These are phyloP conservation scores for Hirschfeldia incana DNA, from an alignment of 345 rosid genomes.

Conservation along the genomic window DNA sequence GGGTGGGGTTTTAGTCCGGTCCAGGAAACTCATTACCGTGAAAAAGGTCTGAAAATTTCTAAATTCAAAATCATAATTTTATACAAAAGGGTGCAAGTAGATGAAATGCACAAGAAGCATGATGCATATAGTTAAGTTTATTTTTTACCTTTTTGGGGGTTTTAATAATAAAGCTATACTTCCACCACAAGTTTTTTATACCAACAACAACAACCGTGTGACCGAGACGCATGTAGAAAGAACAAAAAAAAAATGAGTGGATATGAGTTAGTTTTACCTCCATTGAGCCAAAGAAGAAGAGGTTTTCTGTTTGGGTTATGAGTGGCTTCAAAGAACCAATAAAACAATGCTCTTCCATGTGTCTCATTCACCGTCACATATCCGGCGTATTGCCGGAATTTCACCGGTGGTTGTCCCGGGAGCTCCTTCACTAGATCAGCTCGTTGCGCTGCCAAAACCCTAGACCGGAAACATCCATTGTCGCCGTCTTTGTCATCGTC, in stretches of 20 bases:
- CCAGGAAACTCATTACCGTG: conserved; percentile 1
- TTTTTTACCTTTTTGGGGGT: not conserved
- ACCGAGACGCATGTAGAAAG: not conserved
- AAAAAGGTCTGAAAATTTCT: not conserved
- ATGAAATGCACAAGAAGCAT: conserved; percentile 30
- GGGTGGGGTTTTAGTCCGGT: not conserved
- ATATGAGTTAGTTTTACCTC: conserved; percentile 50
- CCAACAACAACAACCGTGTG: conserved; percentile 4
- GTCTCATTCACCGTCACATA: conserved; percentile 69
- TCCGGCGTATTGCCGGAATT: conserved; percentile 77
- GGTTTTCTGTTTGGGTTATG: conserved; percentile 49
- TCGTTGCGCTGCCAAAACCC: conserved; percentile 45
- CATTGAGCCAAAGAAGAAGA: conserved; percentile 80
- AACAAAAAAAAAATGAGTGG: not conserved
- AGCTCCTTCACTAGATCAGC: conserved; percentile 56
- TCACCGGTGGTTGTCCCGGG: conserved; percentile 71
- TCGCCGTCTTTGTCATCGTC: conserved; percentile 22
- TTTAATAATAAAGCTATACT: not conserved
- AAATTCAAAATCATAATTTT: not conserved
- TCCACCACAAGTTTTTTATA: not conserved
- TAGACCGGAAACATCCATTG: conserved; percentile 30
- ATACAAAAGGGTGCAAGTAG: conserved; percentile 12
- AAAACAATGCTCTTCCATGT: conserved; percentile 77
- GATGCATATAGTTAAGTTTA: not conserved
- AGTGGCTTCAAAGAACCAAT: conserved; percentile 81